Evolutionary conservation across 495 filamentous ascomycete species (phyloP).

Genomic region (Podospora pseudopauciseta): DNA sequence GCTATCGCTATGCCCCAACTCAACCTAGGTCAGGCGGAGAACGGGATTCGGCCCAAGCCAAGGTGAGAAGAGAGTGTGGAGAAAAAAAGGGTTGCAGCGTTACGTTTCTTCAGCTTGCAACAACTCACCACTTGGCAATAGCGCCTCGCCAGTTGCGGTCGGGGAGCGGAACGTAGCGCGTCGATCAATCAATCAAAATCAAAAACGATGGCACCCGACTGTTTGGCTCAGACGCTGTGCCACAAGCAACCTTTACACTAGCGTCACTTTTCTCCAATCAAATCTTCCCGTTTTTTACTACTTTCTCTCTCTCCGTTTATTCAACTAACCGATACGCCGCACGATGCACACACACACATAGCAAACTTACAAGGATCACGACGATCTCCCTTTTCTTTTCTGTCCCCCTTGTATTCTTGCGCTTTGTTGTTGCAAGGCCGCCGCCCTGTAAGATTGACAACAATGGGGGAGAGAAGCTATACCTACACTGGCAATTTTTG

Average conservation of each 20-base stretch:
- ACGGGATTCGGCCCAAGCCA: background rate
- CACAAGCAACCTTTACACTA: background rate
- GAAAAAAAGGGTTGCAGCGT: background rate
- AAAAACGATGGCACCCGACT: conserved; percentile 5
- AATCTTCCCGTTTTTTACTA: background rate
- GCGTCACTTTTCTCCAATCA: too few relatives aligned
- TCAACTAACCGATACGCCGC: background rate
- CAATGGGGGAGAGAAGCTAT: background rate
- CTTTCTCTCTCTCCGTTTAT: background rate
- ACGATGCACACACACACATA: background rate
- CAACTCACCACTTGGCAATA: background rate
- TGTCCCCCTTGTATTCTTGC: background rate
- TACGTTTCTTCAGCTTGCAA: background rate
- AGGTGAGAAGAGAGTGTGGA: background rate
- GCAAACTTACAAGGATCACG: background rate
- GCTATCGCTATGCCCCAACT: background rate
- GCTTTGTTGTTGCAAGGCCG: background rate
- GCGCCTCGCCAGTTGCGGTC: background rate
- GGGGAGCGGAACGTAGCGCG: background rate
- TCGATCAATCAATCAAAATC: conserved; percentile 7
- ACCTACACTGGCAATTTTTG: background rate
- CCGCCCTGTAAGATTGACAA: background rate
- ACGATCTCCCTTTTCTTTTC: conserved; percentile 9
- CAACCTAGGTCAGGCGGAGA: background rate
- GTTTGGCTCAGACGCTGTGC: conserved; percentile 9